Conservation (phyloP, 2,329 filamentous ascomycete species). For the Pestalotiopsis sp. region DNA sequence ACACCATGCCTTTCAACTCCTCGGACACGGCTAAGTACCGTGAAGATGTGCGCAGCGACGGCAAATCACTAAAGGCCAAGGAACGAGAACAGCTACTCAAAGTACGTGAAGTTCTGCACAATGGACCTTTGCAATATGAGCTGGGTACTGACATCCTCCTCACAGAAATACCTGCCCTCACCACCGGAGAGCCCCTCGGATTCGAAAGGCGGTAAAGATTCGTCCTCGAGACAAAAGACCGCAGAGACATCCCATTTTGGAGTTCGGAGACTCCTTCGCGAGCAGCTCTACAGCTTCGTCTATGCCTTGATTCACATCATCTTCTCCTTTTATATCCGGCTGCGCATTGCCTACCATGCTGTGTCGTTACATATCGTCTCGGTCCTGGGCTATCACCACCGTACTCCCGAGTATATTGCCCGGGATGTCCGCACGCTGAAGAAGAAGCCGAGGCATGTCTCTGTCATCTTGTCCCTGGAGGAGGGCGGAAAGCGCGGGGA, state of each 20-base stretch:
- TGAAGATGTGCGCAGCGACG: conserved; percentile 42
- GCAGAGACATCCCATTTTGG: conserved; percentile 47
- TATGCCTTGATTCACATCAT: conserved; percentile 74
- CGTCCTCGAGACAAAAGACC: background rate
- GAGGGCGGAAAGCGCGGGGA: conserved; percentile 68
- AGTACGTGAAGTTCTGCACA: background rate
- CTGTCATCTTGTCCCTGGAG: conserved; percentile 78
- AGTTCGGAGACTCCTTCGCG: conserved; percentile 60
- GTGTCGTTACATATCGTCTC: conserved; percentile 76
- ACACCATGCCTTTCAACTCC: conserved; percentile 34
- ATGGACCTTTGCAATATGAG: background rate
- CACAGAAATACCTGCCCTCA: conserved; percentile 36
- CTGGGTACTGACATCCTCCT: conserved; percentile 11
- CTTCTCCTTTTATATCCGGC: conserved; percentile 85
- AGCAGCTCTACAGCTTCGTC: conserved; percentile 64
- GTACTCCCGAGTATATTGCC: conserved; percentile 87
- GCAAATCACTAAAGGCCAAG: conserved; percentile 40
- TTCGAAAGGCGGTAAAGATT: conserved; percentile 24
- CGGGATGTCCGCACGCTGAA: conserved; percentile 77
- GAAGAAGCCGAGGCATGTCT: conserved; percentile 81
- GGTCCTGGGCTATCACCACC: conserved; percentile 91
- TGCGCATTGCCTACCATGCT: conserved; percentile 77
- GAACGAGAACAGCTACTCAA: conserved; percentile 44
- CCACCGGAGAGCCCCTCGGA: conserved; percentile 18
- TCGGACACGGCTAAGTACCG: conserved; percentile 44